Percentiles rank a stretch among this genome's conserved stretches.
Conservation (phyloP, 108 stramenopile genomes). For the Nannochloropsis oceanica region DNA sequence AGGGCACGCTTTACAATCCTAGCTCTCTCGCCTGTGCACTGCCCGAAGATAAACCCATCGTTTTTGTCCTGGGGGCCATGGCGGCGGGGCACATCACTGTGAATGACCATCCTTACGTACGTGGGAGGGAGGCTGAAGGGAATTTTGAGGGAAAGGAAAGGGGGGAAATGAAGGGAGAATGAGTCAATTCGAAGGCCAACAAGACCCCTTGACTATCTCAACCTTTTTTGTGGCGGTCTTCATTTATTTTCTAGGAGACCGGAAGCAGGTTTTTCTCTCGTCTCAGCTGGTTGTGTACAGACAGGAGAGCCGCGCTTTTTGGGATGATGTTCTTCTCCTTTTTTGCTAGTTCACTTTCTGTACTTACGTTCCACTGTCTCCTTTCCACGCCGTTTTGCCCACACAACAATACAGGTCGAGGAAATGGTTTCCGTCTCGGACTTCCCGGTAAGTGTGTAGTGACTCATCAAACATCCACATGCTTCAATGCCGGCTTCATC, state of each 20-base stretch:
- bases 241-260: neutral
- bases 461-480: neutral
- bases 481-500: neutral
- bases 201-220: neutral
- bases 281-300: neutral
- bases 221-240: neutral
- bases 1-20: constrained; percentile 72
- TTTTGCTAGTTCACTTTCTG: neutral
- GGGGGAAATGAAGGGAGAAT: neutral
- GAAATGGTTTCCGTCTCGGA: constrained; percentile 82
- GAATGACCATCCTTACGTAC: constrained; percentile 76
- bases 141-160: neutral
- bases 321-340: neutral
- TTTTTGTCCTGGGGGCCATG: constrained; percentile 93
- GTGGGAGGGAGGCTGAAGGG: neutral
- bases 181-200: neutral
- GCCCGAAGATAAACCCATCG: constrained; percentile 54
- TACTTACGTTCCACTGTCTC: neutral
- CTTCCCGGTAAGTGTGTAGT: constrained; percentile 49
- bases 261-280: neutral
- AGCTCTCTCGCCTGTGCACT: constrained; percentile 57
- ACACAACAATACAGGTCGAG: constrained; percentile 46
- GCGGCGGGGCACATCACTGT: constrained; percentile 71
- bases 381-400: neutral
- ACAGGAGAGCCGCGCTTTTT: neutral